Evolutionary conservation across 225 moss, liverwort and hornwort species (phyloP), one percentile per base, ranked within the genome.

Genomic region (Rhytidiadelphus loreus): DNA sequence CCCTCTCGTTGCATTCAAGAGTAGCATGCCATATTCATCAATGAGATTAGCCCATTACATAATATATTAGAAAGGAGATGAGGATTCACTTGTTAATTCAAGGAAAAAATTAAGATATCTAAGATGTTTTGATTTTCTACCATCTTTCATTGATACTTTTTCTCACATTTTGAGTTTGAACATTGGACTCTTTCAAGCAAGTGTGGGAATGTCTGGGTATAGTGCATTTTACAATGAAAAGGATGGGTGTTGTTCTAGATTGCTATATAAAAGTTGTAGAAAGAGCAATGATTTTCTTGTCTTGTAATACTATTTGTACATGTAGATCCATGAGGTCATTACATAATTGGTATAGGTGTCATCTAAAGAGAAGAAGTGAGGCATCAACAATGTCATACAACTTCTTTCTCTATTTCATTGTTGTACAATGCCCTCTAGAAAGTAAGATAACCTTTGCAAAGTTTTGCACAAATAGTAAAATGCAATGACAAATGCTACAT

Each of bases 1-100:
- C 3, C 14, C 13, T 9, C 8, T 1, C 0, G 1, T 33, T 0
- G 2, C 21, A 75, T 33, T 75, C 1, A 4, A 75, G 3, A 32
- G 13, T 50, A 13, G 73, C 19, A 11, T 19, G 11, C 7, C 32
- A 12, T 20, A 12, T 1, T 73, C 33, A 66, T 39, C 2, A 6
- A 12, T 50, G 33, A 32, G 50, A 75, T 13, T 75, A 13, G 21
- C 8, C 8, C 13, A 33, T 75, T 50, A 21, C 3, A 32, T 75
- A 50, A 13, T 1, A 50, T 12, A 5, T 50, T 32, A 7, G 16
- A 12, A 75, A 50, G 13, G 33, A 75, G 33, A 1, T 33, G 16
- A 16, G 52, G 53, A 23, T 77, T 77, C 14, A 53, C 9, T 23
- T 53, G 16, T 53, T 23, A 25, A 46, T 46, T 29, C 18, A 73